Evolutionary conservation across 1,284 basidiomycete genomes (phyloP).

Genomic region (Ceratobasidium sp.): DNA sequence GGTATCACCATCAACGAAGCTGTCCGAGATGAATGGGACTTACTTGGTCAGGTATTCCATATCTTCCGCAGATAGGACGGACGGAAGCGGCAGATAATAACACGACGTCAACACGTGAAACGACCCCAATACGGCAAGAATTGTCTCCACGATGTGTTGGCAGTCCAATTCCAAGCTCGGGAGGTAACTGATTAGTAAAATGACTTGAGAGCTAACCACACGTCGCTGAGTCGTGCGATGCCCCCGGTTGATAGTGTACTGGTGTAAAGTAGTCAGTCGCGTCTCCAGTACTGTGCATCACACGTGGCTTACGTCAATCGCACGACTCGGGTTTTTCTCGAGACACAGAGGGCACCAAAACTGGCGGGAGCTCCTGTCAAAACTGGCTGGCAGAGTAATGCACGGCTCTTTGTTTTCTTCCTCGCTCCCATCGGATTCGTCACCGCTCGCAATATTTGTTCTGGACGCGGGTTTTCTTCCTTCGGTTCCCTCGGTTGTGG

Average conservation of each 20-base stretch:
- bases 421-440: background rate
- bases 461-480: no score
- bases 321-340: background rate
- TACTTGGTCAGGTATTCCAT: background rate
- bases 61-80: background rate
- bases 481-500: background rate
- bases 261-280: background rate
- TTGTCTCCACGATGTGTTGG: background rate
- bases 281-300: background rate
- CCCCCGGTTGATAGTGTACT: slow-evolving; percentile 5
- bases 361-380: background rate
- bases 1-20: background rate
- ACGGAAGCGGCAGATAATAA: background rate
- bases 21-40: background rate
- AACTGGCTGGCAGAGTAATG: background rate
- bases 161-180: background rate
- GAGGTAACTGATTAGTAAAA: background rate
- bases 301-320: background rate
- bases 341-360: slow-evolving; percentile 1
- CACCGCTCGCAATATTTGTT: background rate
- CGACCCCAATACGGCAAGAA: background rate
- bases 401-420: background rate
- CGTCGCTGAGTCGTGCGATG: background rate
- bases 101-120: background rate
- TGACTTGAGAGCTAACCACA: background rate